Conservation (phyloP, 495 filamentous ascomycete genomes). For the Xylaria flabelliformis region DNA sequence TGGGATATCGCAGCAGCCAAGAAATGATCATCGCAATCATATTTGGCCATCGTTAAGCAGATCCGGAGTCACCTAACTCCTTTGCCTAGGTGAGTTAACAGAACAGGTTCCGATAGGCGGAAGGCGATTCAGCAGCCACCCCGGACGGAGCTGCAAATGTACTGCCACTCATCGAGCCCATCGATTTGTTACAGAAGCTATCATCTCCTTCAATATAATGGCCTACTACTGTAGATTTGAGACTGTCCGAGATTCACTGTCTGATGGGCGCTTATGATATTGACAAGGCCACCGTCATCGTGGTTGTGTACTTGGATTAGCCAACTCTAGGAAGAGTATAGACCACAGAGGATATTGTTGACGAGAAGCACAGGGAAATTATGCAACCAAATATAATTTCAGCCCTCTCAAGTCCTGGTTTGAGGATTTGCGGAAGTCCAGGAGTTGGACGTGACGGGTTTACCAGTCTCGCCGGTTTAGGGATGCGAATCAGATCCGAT, state of each 20-base stretch:
- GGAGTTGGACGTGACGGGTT: background rate
- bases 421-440: background rate
- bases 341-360: background rate
- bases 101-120: background rate
- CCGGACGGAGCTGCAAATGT: background rate
- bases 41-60: slow-evolving; percentile 4
- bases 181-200: background rate
- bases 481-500: background rate
- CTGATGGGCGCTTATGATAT: background rate
- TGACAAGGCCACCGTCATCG: background rate
- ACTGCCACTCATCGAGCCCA: background rate
- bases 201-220: background rate
- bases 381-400: background rate
- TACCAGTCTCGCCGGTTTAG: background rate
- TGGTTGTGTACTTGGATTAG: background rate
- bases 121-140: background rate
- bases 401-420: too few relatives aligned
- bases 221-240: background rate
- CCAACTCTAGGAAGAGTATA: background rate
- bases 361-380: background rate
- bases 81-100: background rate
- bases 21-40: slow-evolving; percentile 8
- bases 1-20: slow-evolving; percentile 14
- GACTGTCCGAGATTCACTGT: background rate
- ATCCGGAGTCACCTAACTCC: slow-evolving; percentile 17